Base-by-base conservation (phyloP, 176 grass and related monocot species). In the Melocanna baccifera region DNA sequence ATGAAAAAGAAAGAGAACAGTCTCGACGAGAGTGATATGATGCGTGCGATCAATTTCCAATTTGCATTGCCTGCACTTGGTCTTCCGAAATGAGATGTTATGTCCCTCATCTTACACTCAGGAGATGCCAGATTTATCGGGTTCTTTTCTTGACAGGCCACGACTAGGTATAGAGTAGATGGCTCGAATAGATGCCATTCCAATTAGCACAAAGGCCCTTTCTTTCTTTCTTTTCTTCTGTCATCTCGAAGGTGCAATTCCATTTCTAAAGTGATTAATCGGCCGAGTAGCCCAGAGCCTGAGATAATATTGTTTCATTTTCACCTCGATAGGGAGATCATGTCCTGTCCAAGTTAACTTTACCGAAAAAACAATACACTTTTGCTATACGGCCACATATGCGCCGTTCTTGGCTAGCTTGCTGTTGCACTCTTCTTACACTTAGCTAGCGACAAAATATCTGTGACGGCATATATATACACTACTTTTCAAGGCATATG, bases 91-190 rank as follows among this genome's bases (percentile, higher is more conserved):
- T 59, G 57, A 51, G 12, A 62, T 14, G 3, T 2, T n/a, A n/a
- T 69, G 7, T n/a, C 19, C 19, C 3, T 22, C 1, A 68, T 40
- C 65, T 2, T 40, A 11, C 7, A 22, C 5, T 56, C 50, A 4
- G 56, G 56, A 12, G 56, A 59, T 25, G n/a, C n/a, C 25, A 25
- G 5, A 48, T 25, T 19, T 29, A 39, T 75, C 40, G 32, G 43
- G 19, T 86, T 64, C 76, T 23, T 72, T 80, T 64, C 76, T 23
- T 72, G 48, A 80, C 76, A 73, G 55, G 65, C 75, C 74, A 13
- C 40, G 25, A 11, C 20, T 20, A 9, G 3, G 25, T 2, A 45
- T 20, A 7, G 18, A 19, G 23, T n/a, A 28, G 40, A 37, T 47
- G 64, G 18, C 23, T 18, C 45, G 0, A 2, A 5, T 63, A 65